Evolutionary conservation across 805 yeast species (phyloP).

Genomic region (Helenozyma baotianmanensis): DNA sequence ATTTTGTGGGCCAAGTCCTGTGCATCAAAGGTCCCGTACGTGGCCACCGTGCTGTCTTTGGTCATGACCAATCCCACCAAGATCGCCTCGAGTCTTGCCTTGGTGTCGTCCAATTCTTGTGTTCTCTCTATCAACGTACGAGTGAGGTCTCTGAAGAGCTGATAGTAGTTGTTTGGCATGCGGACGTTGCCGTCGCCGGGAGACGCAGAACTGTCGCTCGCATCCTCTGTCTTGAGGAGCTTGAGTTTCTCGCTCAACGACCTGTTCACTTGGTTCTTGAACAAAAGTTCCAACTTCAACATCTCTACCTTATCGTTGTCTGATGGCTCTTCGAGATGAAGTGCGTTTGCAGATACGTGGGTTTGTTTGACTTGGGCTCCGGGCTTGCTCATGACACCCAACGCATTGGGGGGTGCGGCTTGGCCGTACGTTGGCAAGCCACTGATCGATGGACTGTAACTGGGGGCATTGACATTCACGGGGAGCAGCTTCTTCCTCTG

Average conservation of each 20-base stretch:
- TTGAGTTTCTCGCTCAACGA: constrained; percentile 32
- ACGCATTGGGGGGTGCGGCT: neutral
- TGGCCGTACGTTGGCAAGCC: constrained; percentile 3
- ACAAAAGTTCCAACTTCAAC: constrained; percentile 46
- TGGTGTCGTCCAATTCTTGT: constrained; percentile 56
- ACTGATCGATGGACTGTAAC: constrained; percentile 21
- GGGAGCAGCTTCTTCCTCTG: constrained; percentile 9
- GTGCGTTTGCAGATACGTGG: too few relatives aligned
- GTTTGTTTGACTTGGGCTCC: too few relatives aligned
- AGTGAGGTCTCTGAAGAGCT: constrained; percentile 46
- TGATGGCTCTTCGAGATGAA: neutral
- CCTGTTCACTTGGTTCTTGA: constrained; percentile 46
- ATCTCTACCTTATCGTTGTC: constrained; percentile 24
- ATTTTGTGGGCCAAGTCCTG: constrained; percentile 74
- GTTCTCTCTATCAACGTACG: constrained; percentile 41
- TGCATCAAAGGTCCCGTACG: constrained; percentile 63
- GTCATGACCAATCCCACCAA: constrained; percentile 26
- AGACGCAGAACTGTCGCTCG: constrained; percentile 3
- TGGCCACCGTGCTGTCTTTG: constrained; percentile 29
- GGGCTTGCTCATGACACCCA: neutral
- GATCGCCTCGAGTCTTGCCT: constrained; percentile 57
- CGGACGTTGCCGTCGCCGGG: constrained; percentile 16
- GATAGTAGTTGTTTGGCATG: constrained; percentile 42
- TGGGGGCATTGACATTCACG: constrained; percentile 28
- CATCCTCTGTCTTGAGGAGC: constrained; percentile 8